Evolutionary conservation across 2,329 filamentous ascomycete species (phyloP), one percentile per base, ranked within the genome.

Genomic region (Thelonectria discophora): DNA sequence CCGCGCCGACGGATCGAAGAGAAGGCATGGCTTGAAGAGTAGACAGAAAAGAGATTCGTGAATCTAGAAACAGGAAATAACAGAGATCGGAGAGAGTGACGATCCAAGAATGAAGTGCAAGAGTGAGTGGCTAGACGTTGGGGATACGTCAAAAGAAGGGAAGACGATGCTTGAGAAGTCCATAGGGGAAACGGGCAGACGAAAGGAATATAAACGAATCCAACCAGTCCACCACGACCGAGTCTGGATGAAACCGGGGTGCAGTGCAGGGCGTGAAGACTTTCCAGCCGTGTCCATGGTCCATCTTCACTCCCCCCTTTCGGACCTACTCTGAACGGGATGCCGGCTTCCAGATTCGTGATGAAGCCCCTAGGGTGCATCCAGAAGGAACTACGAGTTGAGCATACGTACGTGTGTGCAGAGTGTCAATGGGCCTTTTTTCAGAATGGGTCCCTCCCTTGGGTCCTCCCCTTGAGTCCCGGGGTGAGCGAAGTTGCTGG

Each of bases 41-140:
- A 30, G 20, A 68, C n/a, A 67, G 68, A 72, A 27, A n/a, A 57
- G 45, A 50, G 24, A 57, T 70, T 72, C 65, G 58, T 43, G 58
- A 62, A 55, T 55, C 30, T 59, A 52, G 30, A 55, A 24, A 45
- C 42, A 8, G 15, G 37, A 21, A 58, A 37, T 2, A 13, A 37
- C 34, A 37, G 10, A 13, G 61, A 63, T 70, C 68, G 57, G 55
- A 74, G 73, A 58, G 72, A 73, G 59, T 63, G 70, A 66, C 58
- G 17, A 30, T 47, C 21, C 34, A 37, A 37, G 34, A 37, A 10
- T 67, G 65, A 63, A 60, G 59, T 24, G 21, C 42, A 61, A 58
- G 42, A 48, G 46, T 24, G 79, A 81, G 62, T 75, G 78, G 65
- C 70, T 78, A 72, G 80, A 81, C 79, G 79, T 77, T 62, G 72